These are phyloP conservation scores for Corchorus capsularis DNA, from an alignment of 345 rosid species.

Conservation along the genomic window DNA sequence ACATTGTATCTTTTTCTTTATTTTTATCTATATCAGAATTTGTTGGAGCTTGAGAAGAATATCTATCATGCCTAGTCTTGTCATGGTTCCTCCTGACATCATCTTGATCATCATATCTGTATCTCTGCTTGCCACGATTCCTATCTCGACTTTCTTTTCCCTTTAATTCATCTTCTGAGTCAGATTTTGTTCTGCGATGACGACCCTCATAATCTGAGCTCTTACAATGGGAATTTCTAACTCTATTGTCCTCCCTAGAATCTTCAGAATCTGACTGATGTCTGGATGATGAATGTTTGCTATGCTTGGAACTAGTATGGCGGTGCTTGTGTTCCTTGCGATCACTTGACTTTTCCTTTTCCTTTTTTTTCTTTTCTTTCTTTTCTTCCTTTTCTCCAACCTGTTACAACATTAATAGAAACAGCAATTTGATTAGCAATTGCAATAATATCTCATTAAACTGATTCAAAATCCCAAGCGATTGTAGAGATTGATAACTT, in stretches of 20 bases:
- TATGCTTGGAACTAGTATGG: constrained; percentile 44
- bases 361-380: constrained; percentile 41
- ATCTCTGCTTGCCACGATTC: constrained; percentile 28
- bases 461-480: not conserved
- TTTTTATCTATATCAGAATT: constrained; percentile 25
- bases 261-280: constrained; percentile 36
- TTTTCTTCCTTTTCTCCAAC: constrained; percentile 47
- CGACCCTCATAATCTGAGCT: constrained; percentile 31
- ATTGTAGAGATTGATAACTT: not conserved
- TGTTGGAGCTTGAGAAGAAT: constrained; percentile 30
- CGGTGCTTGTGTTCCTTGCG: constrained; percentile 35
- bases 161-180: constrained; percentile 45
- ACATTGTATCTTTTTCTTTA: constrained; percentile 28
- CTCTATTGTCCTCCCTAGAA: constrained; percentile 35
- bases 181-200: constrained; percentile 29
- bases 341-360: constrained; percentile 39
- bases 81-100: constrained; percentile 37
- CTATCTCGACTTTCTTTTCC: constrained; percentile 38
- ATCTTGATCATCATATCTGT: constrained; percentile 36
- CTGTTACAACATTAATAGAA: constrained; percentile 31
- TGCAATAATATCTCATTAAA: constrained; percentile 1
- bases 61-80: constrained; percentile 35
- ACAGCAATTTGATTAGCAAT: not conserved
- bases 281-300: constrained; percentile 31
- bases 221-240: constrained; percentile 29